Evolutionary conservation across 352 stramenopile species (phyloP).

Genomic region (Phytophthora hibernalis): DNA sequence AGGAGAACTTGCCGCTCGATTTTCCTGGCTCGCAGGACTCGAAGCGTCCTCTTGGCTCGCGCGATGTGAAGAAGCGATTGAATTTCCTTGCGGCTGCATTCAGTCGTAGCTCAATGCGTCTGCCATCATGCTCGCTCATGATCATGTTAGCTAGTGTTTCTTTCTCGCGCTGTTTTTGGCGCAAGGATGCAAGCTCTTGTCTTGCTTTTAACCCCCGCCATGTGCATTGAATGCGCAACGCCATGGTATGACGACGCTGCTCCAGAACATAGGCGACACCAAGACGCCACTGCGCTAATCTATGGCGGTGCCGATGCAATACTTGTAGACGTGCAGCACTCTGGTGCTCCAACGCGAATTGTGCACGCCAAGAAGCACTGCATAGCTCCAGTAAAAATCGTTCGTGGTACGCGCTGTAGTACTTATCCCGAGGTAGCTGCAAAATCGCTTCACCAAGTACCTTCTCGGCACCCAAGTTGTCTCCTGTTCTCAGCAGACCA

Average conservation of each 20-base stretch:
- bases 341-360: constrained; percentile 50
- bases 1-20: constrained; percentile 51
- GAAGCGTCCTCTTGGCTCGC: constrained; percentile 39
- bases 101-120: constrained; percentile 43
- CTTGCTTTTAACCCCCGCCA: constrained; percentile 47
- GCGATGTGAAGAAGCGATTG: constrained; percentile 62
- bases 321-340: constrained; percentile 48
- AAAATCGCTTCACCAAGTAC: constrained; percentile 47
- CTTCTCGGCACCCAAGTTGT: constrained; percentile 37
- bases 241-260: constrained; percentile 37
- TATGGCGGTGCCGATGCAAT: constrained; percentile 19
- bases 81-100: constrained; percentile 57
- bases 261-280: constrained; percentile 38
- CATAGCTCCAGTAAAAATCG: constrained; percentile 53
- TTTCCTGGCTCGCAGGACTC: constrained; percentile 42
- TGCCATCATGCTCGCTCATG: constrained; percentile 57
- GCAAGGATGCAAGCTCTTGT: constrained; percentile 30
- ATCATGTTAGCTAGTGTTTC: constrained; percentile 43
- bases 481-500: constrained; percentile 44
- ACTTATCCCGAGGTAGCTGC: constrained; percentile 24
- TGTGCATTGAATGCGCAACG: constrained; percentile 53
- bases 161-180: constrained; percentile 34
- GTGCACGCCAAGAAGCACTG: constrained; percentile 49
- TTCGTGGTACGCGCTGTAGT: constrained; percentile 56
- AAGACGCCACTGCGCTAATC: constrained; percentile 25